A percentile compares a stretch with the other conserved stretches of the same genome.
phyloP scores from a whole-genome alignment of 306 rosid species.

The Trifolium fragiferum region DNA sequence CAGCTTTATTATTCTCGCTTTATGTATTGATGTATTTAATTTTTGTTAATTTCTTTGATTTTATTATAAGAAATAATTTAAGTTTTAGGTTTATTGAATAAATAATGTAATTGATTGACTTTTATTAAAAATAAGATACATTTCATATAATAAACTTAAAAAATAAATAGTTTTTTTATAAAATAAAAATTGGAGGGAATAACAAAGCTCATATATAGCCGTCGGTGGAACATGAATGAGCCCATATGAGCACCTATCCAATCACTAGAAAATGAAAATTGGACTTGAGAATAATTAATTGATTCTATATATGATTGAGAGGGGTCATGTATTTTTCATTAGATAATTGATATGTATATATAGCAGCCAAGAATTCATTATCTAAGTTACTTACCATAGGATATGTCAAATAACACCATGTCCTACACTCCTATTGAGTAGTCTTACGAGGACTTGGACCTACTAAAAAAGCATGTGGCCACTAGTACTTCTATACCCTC shows the following conservation, averaged over 20 bases:
- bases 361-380: conserved; percentile 19
- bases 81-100: no score
- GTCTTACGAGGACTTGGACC: conserved; percentile 31
- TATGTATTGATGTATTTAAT: no score
- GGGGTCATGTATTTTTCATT: conserved; percentile 15
- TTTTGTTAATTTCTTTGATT: no score
- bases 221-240: conserved; percentile 17
- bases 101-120: no score
- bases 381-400: neutral
- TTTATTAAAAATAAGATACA: no score
- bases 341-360: conserved; percentile 5
- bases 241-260: neutral
- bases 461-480: conserved; percentile 7
- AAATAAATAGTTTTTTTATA: no score
- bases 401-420: conserved; percentile 33
- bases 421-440: conserved; percentile 18
- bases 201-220: neutral
- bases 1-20: no score
- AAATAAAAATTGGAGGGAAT: no score
- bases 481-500: neutral
- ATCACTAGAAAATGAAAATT: conserved; percentile 7
- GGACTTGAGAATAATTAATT: conserved; percentile 8
- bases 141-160: no score
- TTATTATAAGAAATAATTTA: no score
- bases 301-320: neutral